phyloP scores from a whole-genome alignment of 441 rosid species.

The Euphorbia schlechtendalii region DNA sequence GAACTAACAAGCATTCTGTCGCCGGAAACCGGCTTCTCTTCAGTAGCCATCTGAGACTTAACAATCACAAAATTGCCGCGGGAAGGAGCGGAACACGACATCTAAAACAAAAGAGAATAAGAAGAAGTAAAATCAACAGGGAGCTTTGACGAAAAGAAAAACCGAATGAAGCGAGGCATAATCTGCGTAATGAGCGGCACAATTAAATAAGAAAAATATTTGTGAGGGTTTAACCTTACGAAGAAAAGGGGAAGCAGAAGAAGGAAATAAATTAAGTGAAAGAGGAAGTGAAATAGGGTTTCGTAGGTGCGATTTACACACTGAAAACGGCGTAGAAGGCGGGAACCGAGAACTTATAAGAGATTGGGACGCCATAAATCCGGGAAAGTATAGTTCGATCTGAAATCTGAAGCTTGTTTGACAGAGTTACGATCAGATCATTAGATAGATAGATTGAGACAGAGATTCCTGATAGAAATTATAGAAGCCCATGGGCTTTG shows the following conservation, averaged over 20 bases:
- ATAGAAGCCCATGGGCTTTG: neutral
- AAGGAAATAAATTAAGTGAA: conserved; percentile 2
- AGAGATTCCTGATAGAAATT: too few relatives aligned
- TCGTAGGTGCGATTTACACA: conserved; percentile 21
- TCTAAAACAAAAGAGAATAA: conserved; percentile 16
- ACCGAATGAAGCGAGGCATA: neutral
- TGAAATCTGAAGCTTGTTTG: neutral
- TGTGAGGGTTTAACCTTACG: conserved; percentile 23
- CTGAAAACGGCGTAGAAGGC: conserved; percentile 44
- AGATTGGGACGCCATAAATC: conserved; percentile 45
- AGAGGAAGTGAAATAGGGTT: conserved; percentile 32
- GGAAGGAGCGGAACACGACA: conserved; percentile 25
- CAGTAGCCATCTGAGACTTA: conserved; percentile 53
- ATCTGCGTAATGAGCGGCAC: neutral
- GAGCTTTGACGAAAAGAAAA: neutral
- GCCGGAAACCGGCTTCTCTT: conserved; percentile 43
- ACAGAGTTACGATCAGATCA: neutral
- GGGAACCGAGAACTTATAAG: conserved; percentile 34
- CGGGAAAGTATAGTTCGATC: conserved; percentile 1
- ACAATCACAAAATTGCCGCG: conserved; percentile 30
- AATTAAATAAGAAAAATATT: too few relatives aligned
- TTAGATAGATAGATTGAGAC: neutral
- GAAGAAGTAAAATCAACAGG: neutral
- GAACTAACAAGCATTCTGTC: conserved; percentile 68
- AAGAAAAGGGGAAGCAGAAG: conserved; percentile 13